Evolutionary conservation across 2,329 filamentous ascomycete species (phyloP).

Genomic region (Penicillium sp.): DNA sequence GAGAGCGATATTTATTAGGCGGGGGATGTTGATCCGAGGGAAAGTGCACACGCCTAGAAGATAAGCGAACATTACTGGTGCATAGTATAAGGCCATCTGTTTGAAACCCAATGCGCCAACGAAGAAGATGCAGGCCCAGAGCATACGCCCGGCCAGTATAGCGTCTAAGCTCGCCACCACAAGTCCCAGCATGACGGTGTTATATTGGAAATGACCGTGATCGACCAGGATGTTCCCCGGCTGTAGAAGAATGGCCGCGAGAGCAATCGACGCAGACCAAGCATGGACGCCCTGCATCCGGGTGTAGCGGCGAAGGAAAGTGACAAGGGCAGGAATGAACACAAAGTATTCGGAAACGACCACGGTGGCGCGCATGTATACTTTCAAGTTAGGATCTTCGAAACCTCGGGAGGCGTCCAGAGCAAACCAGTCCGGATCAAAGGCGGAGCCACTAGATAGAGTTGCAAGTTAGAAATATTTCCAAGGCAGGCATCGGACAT

Average conservation of each 20-base stretch:
- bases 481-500: neutral
- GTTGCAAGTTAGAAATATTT: constrained; percentile 12
- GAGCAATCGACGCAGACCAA: constrained; percentile 81
- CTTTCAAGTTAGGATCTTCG: constrained; percentile 77
- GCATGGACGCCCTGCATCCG: constrained; percentile 72
- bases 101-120: constrained; percentile 95
- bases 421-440: constrained; percentile 85
- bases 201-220: constrained; percentile 96
- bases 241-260: constrained; percentile 90
- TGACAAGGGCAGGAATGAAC: constrained; percentile 80
- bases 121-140: constrained; percentile 93
- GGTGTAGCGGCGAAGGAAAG: constrained; percentile 81
- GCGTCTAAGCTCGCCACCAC: constrained; percentile 84
- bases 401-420: constrained; percentile 79
- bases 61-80: constrained; percentile 88
- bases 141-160: constrained; percentile 77
- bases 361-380: constrained; percentile 94
- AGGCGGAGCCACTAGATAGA: constrained; percentile 63
- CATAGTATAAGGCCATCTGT: constrained; percentile 98
- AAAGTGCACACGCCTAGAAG: constrained; percentile 84
- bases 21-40: constrained; percentile 66
- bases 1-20: constrained; percentile 73
- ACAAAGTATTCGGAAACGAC: constrained; percentile 87
- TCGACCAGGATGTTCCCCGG: constrained; percentile 89
- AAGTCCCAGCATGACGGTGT: constrained; percentile 96